A percentile compares a stretch with the other conserved stretches of the same genome.
Evolutionary conservation across 1,284 basidiomycete species (phyloP).

Genomic region (Trichosporon asahii): DNA sequence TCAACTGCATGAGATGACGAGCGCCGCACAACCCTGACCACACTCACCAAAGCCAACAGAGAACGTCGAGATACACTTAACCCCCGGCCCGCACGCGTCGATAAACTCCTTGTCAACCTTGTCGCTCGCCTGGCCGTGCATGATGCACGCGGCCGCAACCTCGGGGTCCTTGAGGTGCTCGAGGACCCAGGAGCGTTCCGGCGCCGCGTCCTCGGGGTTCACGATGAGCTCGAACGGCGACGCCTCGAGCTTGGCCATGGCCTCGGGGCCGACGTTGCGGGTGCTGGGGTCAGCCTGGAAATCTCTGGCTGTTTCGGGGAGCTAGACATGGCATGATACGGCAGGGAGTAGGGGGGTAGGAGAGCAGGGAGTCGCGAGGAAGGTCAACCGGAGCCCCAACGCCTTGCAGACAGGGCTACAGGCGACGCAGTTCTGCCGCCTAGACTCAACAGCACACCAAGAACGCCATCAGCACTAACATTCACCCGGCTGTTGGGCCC

Average conservation of each 20-base stretch:
- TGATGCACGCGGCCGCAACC: conserved; percentile 41
- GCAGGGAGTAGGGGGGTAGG: no score
- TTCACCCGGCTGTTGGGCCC: no score
- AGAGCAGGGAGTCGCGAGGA: no score
- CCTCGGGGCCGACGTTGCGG: conserved; percentile 63
- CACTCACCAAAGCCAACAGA: conserved; percentile 72
- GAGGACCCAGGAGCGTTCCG: conserved; percentile 72
- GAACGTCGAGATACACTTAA: conserved; percentile 83
- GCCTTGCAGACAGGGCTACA: no score
- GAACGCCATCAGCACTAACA: no score
- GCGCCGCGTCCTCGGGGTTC: conserved; percentile 66
- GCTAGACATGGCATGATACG: no score
- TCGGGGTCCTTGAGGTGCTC: conserved; percentile 70
- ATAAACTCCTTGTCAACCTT: conserved; percentile 69
- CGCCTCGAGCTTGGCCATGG: conserved; percentile 62
- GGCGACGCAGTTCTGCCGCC: no score
- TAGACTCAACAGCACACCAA: no score
- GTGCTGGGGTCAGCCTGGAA: conserved; percentile 37
- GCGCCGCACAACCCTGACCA: no score
- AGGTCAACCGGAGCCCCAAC: no score
- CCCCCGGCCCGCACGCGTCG: conserved; percentile 58
- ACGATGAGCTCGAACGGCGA: conserved; percentile 54
- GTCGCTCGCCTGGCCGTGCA: conserved; percentile 41
- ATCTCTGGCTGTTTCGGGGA: no score
- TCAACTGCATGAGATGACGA: no score